Evolutionary conservation across 805 yeast species (phyloP), one percentile per base, ranked within the genome.

Genomic region (Clavispora asparagi): DNA sequence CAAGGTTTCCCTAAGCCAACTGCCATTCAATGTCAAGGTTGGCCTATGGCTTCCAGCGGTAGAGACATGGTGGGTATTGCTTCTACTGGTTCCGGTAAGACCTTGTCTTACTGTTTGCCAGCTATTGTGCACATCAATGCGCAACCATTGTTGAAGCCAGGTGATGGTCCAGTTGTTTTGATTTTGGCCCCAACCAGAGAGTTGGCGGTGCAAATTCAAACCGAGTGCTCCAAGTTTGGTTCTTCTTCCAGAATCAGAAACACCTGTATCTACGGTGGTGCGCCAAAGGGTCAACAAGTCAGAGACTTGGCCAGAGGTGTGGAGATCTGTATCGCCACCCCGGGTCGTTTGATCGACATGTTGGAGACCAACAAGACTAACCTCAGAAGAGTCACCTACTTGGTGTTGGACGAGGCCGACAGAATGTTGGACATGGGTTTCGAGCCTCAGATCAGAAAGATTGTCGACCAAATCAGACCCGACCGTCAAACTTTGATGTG

Each of bases 341-440:
- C 99, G 56, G 99, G 99, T 77, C 87, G 99, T 80, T 81, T 94
- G 70, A 88, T 94, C 60, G 99, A 94, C 73, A 87, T 94, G 96
- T 80, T 94, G 62, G 98, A 94, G 74, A 76, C 85, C 53, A 92
- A 94, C 61, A 91, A 87, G 76, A 94, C 98, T 49, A 94, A 92
- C 74, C 79, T 94, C 63, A 84, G 87, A 68, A 87, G 98, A 77
- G 97, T 94, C 53, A 94, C 98, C 44, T 94, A 94, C 73, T 79
- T 94, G 67, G 98, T 94, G 52, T 79, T 94, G 62, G 99, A 94
- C 72, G 99, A 94, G 81, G 99, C 99, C 63, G 99, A 94, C 74
- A 87, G 99, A 79, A 94, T 94, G 99, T 82, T 94, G 74, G 99
- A 94, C 77, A 94, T 94, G 99, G 99, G 99, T 70, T 94, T 94